Conservation (phyloP, 2,329 filamentous ascomycete species). For the Sporothrix pallida region DNA sequence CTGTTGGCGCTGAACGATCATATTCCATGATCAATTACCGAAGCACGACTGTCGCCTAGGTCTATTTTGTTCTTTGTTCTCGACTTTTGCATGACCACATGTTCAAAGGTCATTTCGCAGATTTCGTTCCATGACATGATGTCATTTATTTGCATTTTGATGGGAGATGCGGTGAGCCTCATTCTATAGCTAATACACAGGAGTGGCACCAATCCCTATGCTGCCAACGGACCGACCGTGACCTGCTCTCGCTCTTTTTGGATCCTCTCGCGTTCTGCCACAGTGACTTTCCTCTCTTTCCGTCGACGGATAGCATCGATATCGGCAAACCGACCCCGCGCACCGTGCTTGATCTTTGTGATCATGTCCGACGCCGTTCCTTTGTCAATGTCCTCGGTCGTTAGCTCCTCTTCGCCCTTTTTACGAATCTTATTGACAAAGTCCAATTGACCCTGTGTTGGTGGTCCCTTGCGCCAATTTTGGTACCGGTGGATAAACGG, state of each 20-base stretch:
- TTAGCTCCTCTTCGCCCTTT: slow-evolving; percentile 58
- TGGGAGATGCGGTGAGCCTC: not conserved
- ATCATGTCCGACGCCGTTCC: slow-evolving; percentile 90
- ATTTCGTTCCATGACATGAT: not conserved
- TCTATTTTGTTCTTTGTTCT: not conserved
- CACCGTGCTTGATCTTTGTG: slow-evolving; percentile 86
- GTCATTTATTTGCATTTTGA: not conserved
- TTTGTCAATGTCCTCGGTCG: slow-evolving; percentile 67
- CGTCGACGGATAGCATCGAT: slow-evolving; percentile 60
- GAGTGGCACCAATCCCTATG: slow-evolving; percentile 40
- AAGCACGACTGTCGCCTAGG: not conserved
- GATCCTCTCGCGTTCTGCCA: slow-evolving; percentile 48
- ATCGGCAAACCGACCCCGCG: slow-evolving; percentile 65
- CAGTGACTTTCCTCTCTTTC: slow-evolving; percentile 47
- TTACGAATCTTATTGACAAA: slow-evolving; percentile 71
- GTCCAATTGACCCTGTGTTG: slow-evolving; percentile 68
- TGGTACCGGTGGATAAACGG: slow-evolving; percentile 69
- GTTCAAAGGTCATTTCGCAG: not conserved
- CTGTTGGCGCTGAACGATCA: not conserved
- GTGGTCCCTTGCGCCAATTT: slow-evolving; percentile 71
- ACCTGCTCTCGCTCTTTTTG: slow-evolving; percentile 58
- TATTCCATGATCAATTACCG: not conserved
- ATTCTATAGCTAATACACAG: slow-evolving; percentile 14
- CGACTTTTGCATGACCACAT: not conserved
- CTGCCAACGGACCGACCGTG: slow-evolving; percentile 56